phyloP scores from a whole-genome alignment of 805 yeast genomes.

The Candida ortonii region DNA sequence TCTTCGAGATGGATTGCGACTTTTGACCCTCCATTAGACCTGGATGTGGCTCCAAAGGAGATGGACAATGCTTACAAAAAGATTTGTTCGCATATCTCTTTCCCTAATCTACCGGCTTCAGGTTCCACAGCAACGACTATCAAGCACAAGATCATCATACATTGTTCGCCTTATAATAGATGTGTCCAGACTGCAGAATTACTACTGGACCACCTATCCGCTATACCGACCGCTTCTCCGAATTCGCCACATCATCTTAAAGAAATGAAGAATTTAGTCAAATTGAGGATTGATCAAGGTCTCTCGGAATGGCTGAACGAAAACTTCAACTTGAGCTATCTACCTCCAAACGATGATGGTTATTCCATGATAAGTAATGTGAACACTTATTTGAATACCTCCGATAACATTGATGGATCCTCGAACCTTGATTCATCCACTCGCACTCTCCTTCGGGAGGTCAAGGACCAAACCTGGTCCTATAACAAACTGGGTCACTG shows the following conservation, averaged over 20 bases:
- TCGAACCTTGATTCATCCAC: slow-evolving; percentile 19
- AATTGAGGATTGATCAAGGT: slow-evolving; percentile 40
- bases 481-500: slow-evolving; percentile 39
- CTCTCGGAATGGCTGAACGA: slow-evolving; percentile 44
- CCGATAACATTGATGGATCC: slow-evolving; percentile 10
- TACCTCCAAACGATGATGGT: slow-evolving; percentile 47
- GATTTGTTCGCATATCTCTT: slow-evolving; percentile 24
- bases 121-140: neutral
- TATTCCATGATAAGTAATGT: slow-evolving; percentile 38
- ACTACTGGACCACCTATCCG: slow-evolving; percentile 22
- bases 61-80: slow-evolving; percentile 29
- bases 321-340: slow-evolving; percentile 36
- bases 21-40: slow-evolving; percentile 36
- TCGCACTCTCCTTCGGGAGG: slow-evolving; percentile 14
- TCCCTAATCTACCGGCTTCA: no score
- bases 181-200: slow-evolving; percentile 42
- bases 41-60: slow-evolving; percentile 23
- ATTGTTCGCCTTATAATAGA: slow-evolving; percentile 43
- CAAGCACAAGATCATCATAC: slow-evolving; percentile 27
- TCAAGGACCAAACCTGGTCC: slow-evolving; percentile 32
- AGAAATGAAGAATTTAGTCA: slow-evolving; percentile 12
- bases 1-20: slow-evolving; percentile 33
- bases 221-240: neutral
- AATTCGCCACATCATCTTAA: neutral
- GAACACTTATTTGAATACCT: slow-evolving; percentile 35